Evolutionary conservation across 192 early-diverging fungal genomes (phyloP), one percentile per base, ranked within the genome.

Genomic region (Backusella luteola): DNA sequence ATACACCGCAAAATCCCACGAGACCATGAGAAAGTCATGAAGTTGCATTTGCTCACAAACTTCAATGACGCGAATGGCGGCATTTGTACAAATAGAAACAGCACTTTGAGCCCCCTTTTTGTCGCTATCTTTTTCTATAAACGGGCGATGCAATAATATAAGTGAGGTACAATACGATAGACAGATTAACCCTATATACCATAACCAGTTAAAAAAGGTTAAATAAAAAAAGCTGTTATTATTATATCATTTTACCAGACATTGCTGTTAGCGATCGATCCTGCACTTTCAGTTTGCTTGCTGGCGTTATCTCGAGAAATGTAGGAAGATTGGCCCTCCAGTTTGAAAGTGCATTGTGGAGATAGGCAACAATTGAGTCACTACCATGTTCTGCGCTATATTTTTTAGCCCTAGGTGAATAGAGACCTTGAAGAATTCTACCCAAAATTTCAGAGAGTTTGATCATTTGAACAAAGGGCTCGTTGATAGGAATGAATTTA

Each of bases 1-100:
- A 69, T 80, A 84, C 17, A 80, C 72, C 7, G 76, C 76, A 39
- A 84, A 84, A 32, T 80, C 80, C 76, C 76, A 80, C 6, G 79
- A 79, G 15, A 74, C 52, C 9, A 76, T 76, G 32, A 77, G 3
- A 71, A 73, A 46, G 80, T 76, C 5, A 67, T 76, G 17, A 21
- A 52, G 1, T 34, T 77, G 34, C 80, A 81, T 66, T 71, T 77
- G n/a, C 29, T 52, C 34, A 66, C 72, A 11, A 68, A 81, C 68
- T 12, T 69, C 68, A 23, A 69, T 38, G 11, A 69, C 39, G 21
- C 68, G 68, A 12, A 69, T 69, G 4, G 68, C 68, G 1, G 68
- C 68, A 39, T 69, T 69, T 38, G 68, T 69, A 69, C 68, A 69
- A 21, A 69, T 41, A 21, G 68, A 39, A 12, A 69, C 35, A 23